Evolutionary conservation across 169 alveolate genomes (phyloP).

Genomic region (Eimeria acervulina): DNA sequence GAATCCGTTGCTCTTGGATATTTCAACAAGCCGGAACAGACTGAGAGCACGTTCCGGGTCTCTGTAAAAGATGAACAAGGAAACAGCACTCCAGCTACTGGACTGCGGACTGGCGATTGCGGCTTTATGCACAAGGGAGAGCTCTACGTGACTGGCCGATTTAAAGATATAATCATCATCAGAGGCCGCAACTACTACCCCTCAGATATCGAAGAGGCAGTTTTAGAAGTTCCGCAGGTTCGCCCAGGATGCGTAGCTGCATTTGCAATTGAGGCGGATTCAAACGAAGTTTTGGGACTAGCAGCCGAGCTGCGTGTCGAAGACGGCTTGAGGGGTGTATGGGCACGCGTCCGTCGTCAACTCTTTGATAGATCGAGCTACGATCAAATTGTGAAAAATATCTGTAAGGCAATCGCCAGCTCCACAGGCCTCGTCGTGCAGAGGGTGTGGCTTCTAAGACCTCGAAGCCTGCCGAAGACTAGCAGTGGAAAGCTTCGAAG

Average conservation of each 20-base stretch:
- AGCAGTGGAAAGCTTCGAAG: constrained; percentile 89
- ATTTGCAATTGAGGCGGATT: constrained; percentile 86
- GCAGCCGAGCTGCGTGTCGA: constrained; percentile 88
- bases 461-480: constrained; percentile 87
- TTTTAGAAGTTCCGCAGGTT: constrained; percentile 84
- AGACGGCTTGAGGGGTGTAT: constrained; percentile 83
- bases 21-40: constrained; percentile 84
- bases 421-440: constrained; percentile 87
- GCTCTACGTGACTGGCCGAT: constrained; percentile 88
- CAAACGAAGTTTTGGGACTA: constrained; percentile 86
- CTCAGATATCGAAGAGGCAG: constrained; percentile 88
- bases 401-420: constrained; percentile 84
- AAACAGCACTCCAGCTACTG: constrained; percentile 81
- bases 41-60: constrained; percentile 81
- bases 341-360: constrained; percentile 85
- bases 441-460: constrained; percentile 87
- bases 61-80: constrained; percentile 81
- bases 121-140: constrained; percentile 87
- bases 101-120: constrained; percentile 88
- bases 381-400: constrained; percentile 85
- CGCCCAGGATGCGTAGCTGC: constrained; percentile 88
- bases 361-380: constrained; percentile 85
- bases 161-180: constrained; percentile 88
- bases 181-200: constrained; percentile 90
- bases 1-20: constrained; percentile 88